Percentiles rank a stretch among this genome's conserved stretches.
Conservation (phyloP, 129 eudicot genomes). For the Lactuca sativa region DNA sequence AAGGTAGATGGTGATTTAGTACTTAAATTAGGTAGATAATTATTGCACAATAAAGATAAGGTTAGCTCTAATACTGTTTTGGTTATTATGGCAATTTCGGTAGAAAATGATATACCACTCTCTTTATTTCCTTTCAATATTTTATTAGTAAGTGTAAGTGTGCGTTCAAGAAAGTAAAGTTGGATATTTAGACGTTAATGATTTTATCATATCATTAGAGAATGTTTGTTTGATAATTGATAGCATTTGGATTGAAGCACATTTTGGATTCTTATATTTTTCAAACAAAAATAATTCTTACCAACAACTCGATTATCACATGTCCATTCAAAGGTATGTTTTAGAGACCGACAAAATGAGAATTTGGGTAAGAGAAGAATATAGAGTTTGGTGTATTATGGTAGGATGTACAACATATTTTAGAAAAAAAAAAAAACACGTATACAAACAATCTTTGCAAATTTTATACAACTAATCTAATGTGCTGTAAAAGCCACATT, state of each 20-base stretch:
- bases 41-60: constrained; percentile 5
- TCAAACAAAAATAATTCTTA: no score
- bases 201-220: neutral
- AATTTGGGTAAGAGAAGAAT: neutral
- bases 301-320: neutral
- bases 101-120: neutral
- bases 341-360: neutral
- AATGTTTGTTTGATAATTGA: neutral
- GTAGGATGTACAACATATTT: neutral
- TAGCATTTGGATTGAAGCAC: neutral
- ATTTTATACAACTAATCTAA: no score
- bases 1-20: constrained; percentile 23
- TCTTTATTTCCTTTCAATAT: neutral
- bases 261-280: neutral
- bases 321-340: neutral
- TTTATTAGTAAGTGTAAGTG: neutral
- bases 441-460: no score
- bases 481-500: neutral
- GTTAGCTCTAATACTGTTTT: constrained; percentile 6
- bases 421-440: no score
- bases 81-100: constrained; percentile 10
- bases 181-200: neutral
- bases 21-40: constrained; percentile 30
- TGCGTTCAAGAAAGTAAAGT: neutral
- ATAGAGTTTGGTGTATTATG: neutral